phyloP scores from a whole-genome alignment of 2,329 filamentous ascomycete species.

The Paecilomyces niveus region DNA sequence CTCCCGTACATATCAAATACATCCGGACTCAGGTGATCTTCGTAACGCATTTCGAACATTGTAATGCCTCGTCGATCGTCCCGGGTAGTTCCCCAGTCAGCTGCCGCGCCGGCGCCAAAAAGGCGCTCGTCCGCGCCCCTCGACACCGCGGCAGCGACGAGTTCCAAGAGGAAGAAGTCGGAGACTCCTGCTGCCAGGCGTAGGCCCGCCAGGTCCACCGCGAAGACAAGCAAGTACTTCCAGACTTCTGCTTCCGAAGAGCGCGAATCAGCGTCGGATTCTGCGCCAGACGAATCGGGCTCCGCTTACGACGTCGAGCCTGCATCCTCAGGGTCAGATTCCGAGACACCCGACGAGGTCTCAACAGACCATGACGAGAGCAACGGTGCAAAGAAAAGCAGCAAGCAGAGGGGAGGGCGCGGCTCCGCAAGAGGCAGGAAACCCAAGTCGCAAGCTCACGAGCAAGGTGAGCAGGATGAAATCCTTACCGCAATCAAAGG shows the following conservation, averaged over 20 bases:
- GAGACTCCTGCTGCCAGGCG: constrained; percentile 8
- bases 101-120: constrained; percentile 23
- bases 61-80: constrained; percentile 31
- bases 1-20: too few relatives aligned
- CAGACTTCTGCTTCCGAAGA: constrained; percentile 30
- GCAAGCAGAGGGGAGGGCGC: constrained; percentile 13
- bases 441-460: constrained; percentile 2
- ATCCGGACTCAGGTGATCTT: neutral
- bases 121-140: constrained; percentile 27
- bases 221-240: constrained; percentile 48
- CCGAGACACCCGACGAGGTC: constrained; percentile 1
- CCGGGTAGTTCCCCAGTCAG: constrained; percentile 27
- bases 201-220: constrained; percentile 26
- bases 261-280: constrained; percentile 21
- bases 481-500: constrained; percentile 20
- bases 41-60: constrained; percentile 3
- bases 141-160: constrained; percentile 16
- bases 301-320: constrained; percentile 10
- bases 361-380: constrained; percentile 8
- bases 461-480: constrained; percentile 5
- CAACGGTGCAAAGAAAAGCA: constrained; percentile 18
- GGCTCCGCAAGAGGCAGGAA: constrained; percentile 10
- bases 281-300: constrained; percentile 34
- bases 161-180: constrained; percentile 25
- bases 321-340: constrained; percentile 1